These are phyloP conservation scores for Polyplosphaeria fusca DNA, from an alignment of 495 filamentous ascomycete species.

Conservation along the genomic window DNA sequence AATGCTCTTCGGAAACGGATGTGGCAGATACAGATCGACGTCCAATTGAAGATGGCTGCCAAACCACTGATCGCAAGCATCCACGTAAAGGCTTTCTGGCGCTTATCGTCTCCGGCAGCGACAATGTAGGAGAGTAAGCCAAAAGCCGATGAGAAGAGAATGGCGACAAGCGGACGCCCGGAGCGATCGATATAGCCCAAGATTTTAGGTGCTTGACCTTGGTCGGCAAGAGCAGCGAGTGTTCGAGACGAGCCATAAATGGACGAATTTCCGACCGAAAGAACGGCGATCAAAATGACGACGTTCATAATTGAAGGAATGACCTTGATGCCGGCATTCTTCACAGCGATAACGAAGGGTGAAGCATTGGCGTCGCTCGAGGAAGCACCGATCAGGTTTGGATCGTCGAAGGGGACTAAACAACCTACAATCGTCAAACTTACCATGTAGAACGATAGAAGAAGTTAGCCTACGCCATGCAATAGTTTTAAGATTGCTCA, in stretches of 20 bases:
- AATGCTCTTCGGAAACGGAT: slow-evolving; percentile 88
- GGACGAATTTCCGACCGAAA: slow-evolving; percentile 42
- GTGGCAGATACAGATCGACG: slow-evolving; percentile 81
- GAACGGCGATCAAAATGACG: slow-evolving; percentile 42
- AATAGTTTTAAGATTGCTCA: neutral
- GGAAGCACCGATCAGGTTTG: slow-evolving; percentile 32
- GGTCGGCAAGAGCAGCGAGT: slow-evolving; percentile 42
- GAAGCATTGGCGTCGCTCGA: slow-evolving; percentile 36
- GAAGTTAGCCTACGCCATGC: slow-evolving; percentile 9
- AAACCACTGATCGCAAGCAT: slow-evolving; percentile 88
- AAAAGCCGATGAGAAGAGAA: slow-evolving; percentile 64
- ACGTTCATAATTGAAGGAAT: slow-evolving; percentile 43
- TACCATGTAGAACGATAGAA: slow-evolving; percentile 40
- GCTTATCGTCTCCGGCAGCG: slow-evolving; percentile 58
- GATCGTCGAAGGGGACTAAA: slow-evolving; percentile 40
- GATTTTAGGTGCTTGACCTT: slow-evolving; percentile 40
- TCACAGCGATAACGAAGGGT: slow-evolving; percentile 43
- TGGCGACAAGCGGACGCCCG: slow-evolving; percentile 58
- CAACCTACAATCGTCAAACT: slow-evolving; percentile 40
- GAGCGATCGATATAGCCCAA: slow-evolving; percentile 44
- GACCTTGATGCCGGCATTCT: slow-evolving; percentile 39
- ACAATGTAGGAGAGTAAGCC: slow-evolving; percentile 75
- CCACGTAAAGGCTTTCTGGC: slow-evolving; percentile 73
- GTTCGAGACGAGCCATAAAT: slow-evolving; percentile 43
- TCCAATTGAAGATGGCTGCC: slow-evolving; percentile 91